Percentiles rank a stretch among this genome's conserved stretches.
phyloP scores from a whole-genome alignment of 2,329 filamentous ascomycete species.

The Arachnomyces sp. region DNA sequence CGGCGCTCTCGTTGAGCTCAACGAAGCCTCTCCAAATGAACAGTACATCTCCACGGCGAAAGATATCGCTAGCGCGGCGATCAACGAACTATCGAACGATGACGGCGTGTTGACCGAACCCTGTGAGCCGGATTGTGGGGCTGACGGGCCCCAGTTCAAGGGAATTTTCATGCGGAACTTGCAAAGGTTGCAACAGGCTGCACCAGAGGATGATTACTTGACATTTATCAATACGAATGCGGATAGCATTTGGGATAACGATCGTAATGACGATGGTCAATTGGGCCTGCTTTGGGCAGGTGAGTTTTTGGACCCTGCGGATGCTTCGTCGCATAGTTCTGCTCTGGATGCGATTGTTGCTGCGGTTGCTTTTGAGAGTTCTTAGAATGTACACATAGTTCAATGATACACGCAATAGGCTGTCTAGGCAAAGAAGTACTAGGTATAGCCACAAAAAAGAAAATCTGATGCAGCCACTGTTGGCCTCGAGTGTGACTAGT shows the following conservation, averaged over 20 bases:
- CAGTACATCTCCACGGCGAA: conserved; percentile 38
- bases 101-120: conserved; percentile 47
- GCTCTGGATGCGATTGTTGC: conserved; percentile 62
- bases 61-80: conserved; percentile 48
- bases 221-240: conserved; percentile 56
- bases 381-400: too few relatives aligned
- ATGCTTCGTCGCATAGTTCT: conserved; percentile 56
- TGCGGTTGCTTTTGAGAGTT: conserved; percentile 26
- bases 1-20: conserved; percentile 49
- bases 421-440: too few relatives aligned
- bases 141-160: conserved; percentile 59
- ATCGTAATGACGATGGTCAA: conserved; percentile 44
- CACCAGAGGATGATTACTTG: conserved; percentile 44
- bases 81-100: conserved; percentile 37
- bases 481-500: too few relatives aligned
- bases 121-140: conserved; percentile 48
- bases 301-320: conserved; percentile 45
- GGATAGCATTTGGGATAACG: conserved; percentile 56
- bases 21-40: conserved; percentile 34
- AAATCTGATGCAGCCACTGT: too few relatives aligned
- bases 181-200: conserved; percentile 47
- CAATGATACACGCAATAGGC: too few relatives aligned
- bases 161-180: conserved; percentile 63
- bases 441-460: too few relatives aligned
- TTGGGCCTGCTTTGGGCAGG: conserved; percentile 61